A percentile compares a stretch with the other conserved stretches of the same genome.
phyloP scores from a whole-genome alignment of 2,329 filamentous ascomycete genomes.

The Arthroderma uncinatum region DNA sequence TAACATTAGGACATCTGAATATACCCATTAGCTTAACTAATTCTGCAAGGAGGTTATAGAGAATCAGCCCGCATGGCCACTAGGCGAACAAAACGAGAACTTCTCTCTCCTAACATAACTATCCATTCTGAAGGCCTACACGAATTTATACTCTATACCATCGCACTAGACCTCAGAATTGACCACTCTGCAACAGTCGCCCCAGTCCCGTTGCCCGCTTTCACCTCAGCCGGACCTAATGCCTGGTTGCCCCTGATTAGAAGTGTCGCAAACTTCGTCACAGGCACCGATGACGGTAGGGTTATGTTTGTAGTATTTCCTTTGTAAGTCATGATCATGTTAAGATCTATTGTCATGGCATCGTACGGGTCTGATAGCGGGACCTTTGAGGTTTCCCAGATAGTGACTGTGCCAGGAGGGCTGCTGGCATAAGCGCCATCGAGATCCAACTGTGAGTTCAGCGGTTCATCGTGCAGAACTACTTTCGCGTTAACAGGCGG shows the following conservation, averaged over 20 bases:
- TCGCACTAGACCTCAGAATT: constrained; percentile 22
- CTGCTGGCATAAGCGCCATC: constrained; percentile 3
- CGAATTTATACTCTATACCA: neutral
- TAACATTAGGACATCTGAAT: no score
- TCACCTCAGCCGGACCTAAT: constrained; percentile 20
- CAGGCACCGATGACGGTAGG: constrained; percentile 24
- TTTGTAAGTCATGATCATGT: constrained; percentile 27
- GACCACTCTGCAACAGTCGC: constrained; percentile 40
- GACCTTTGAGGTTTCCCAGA: constrained; percentile 24
- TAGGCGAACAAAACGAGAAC: no score
- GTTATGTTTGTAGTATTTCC: constrained; percentile 36
- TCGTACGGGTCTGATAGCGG: constrained; percentile 31
- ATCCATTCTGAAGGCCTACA: no score
- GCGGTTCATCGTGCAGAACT: constrained; percentile 42
- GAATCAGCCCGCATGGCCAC: no score
- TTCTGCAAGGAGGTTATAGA: no score
- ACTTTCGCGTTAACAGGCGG: constrained; percentile 46
- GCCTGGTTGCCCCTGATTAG: constrained; percentile 36
- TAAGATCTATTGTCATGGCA: constrained; percentile 21
- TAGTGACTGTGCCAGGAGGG: constrained; percentile 16
- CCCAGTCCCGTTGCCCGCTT: constrained; percentile 30
- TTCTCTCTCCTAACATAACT: no score
- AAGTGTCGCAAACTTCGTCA: constrained; percentile 34
- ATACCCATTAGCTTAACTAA: no score
- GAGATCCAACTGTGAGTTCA: constrained; percentile 16